Conservation (phyloP, 768 basidiomycete species). For the Clitopilus passeckerianus region DNA sequence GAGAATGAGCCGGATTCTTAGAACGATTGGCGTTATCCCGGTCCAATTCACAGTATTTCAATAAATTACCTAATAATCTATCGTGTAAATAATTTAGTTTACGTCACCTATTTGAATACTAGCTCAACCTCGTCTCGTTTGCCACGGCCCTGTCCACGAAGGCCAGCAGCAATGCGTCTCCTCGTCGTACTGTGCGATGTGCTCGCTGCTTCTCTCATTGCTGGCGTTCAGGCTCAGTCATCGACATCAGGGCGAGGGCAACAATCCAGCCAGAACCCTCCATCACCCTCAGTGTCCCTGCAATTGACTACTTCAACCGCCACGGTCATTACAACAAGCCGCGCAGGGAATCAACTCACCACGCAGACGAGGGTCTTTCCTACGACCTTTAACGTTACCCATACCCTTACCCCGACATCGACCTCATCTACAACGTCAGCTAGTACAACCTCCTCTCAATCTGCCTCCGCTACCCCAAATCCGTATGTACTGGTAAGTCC, state of each 20-base stretch:
- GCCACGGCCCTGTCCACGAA: background rate
- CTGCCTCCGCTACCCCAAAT: conserved; percentile 38
- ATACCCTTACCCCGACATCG: conserved; percentile 42
- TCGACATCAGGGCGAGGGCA: conserved; percentile 12
- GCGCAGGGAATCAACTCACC: conserved; percentile 42
- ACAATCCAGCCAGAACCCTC: conserved; percentile 14
- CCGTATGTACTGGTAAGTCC: conserved; percentile 35
- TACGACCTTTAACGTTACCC: conserved; percentile 58
- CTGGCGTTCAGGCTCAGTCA: conserved; percentile 35
- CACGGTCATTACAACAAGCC: conserved; percentile 42
- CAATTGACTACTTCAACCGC: conserved; percentile 51
- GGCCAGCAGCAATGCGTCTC: conserved; percentile 7
- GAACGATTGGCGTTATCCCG: background rate
- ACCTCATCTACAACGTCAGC: conserved; percentile 23
- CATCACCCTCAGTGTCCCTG: conserved; percentile 40
- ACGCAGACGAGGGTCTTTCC: conserved; percentile 52
- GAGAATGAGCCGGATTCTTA: background rate
- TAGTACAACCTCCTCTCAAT: conserved; percentile 30
- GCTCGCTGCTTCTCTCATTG: conserved; percentile 11
- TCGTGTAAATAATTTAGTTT: background rate
- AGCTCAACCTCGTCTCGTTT: background rate
- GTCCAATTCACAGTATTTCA: background rate
- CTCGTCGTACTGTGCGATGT: conserved; percentile 9
- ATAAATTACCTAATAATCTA: background rate
- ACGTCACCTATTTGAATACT: background rate